Conservation (phyloP, 257 asterid genomes). For the Cinchona pubescens region DNA sequence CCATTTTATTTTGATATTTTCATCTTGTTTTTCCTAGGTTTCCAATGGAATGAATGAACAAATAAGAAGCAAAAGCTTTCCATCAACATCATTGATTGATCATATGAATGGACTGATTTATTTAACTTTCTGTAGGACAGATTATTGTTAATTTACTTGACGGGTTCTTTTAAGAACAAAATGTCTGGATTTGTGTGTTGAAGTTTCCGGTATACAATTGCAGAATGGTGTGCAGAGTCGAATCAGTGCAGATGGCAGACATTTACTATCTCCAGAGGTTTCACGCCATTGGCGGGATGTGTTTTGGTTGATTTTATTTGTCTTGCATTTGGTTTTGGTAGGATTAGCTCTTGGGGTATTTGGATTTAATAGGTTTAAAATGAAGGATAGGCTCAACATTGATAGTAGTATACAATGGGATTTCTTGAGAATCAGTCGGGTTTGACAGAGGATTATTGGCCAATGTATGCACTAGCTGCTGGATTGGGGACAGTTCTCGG, state of each 20-base stretch:
- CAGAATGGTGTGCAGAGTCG: slow-evolving; percentile 57
- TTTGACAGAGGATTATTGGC: slow-evolving; percentile 94
- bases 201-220: slow-evolving; percentile 29
- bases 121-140: background rate
- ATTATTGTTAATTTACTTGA: background rate
- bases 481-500: slow-evolving; percentile 74
- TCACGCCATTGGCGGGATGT: slow-evolving; percentile 85
- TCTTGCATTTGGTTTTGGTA: slow-evolving; percentile 64
- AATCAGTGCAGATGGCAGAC: slow-evolving; percentile 18
- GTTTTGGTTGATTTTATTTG: slow-evolving; percentile 77
- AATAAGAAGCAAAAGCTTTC: background rate
- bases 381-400: slow-evolving; percentile 85
- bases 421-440: slow-evolving; percentile 77
- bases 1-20: no score
- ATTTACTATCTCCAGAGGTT: slow-evolving; percentile 46
- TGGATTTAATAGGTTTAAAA: slow-evolving; percentile 81
- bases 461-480: slow-evolving; percentile 75
- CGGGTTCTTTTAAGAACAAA: background rate
- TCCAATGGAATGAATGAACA: background rate
- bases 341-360: slow-evolving; percentile 76
- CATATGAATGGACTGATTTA: background rate
- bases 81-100: background rate
- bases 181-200: background rate
- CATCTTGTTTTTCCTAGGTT: no score
- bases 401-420: slow-evolving; percentile 67